phyloP scores from a whole-genome alignment of 495 filamentous ascomycete genomes.

The Thozetella sp. region DNA sequence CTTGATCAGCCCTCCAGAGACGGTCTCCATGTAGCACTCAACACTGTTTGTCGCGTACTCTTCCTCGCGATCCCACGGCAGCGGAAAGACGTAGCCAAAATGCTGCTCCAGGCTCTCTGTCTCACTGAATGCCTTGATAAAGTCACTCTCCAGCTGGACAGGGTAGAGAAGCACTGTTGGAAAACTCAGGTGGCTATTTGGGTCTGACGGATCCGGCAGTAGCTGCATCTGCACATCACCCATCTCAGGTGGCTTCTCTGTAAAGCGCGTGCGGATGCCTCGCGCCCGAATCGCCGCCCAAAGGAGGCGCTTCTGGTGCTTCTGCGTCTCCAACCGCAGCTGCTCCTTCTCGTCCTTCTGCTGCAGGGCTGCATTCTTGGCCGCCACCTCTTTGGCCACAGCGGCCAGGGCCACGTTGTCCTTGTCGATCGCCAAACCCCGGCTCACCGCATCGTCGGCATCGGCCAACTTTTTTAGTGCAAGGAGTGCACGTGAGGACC shows the following conservation, averaged over 20 bases:
- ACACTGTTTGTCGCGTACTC: slow-evolving; percentile 68
- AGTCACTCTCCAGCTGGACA: slow-evolving; percentile 74
- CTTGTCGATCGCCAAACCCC: slow-evolving; percentile 71
- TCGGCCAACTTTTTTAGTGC: slow-evolving; percentile 72
- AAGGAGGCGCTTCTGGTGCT: slow-evolving; percentile 60
- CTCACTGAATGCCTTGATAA: slow-evolving; percentile 84
- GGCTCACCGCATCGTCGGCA: slow-evolving; percentile 72
- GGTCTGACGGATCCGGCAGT: slow-evolving; percentile 71
- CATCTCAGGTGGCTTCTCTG: slow-evolving; percentile 76
- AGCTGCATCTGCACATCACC: slow-evolving; percentile 74
- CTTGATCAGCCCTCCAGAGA: slow-evolving; percentile 78
- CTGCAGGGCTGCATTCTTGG: slow-evolving; percentile 13
- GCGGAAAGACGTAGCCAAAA: slow-evolving; percentile 75
- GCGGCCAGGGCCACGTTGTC: slow-evolving; percentile 54
- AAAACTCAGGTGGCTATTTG: slow-evolving; percentile 69
- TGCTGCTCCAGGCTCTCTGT: slow-evolving; percentile 68
- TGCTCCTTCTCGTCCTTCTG: slow-evolving; percentile 46
- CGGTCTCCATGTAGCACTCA: slow-evolving; percentile 91
- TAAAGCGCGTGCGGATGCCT: slow-evolving; percentile 66
- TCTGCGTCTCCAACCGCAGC: slow-evolving; percentile 35
- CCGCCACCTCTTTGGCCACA: slow-evolving; percentile 34
- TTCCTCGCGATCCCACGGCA: slow-evolving; percentile 77
- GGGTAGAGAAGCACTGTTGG: slow-evolving; percentile 87
- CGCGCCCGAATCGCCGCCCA: slow-evolving; percentile 72
- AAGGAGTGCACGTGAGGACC: slow-evolving; percentile 74